A percentile compares a stretch with the other conserved stretches of the same genome.
phyloP scores from a whole-genome alignment of 1,284 basidiomycete genomes.

The Schizopora paradoxa region DNA sequence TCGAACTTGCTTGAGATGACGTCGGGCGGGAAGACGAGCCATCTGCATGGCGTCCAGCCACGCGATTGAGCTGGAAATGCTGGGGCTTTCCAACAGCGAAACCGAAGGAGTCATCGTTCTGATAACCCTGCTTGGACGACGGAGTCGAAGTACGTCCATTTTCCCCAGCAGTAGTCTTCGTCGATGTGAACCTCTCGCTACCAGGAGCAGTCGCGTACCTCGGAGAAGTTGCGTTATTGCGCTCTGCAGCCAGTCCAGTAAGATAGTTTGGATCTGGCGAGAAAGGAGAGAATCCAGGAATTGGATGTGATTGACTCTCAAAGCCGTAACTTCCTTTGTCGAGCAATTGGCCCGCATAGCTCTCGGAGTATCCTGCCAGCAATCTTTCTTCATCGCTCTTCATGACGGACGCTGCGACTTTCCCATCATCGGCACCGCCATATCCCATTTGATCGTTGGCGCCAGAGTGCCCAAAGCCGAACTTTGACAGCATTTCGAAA shows the following conservation, averaged over 20 bases:
- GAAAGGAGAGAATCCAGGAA: conserved; percentile 35
- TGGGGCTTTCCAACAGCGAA: conserved; percentile 5
- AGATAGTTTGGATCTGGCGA: conserved; percentile 36
- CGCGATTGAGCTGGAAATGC: conserved; percentile 32
- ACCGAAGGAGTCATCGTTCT: conserved; percentile 10
- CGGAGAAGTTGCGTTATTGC: conserved; percentile 17
- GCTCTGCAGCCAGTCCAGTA: conserved; percentile 23
- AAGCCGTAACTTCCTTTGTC: no score
- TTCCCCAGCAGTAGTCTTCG: background rate
- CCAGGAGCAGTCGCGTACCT: conserved; percentile 19
- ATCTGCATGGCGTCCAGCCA: conserved; percentile 33
- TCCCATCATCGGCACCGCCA: background rate
- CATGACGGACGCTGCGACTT: conserved; percentile 21
- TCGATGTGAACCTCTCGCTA: conserved; percentile 4
- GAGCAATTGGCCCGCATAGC: background rate
- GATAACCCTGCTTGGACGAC: background rate
- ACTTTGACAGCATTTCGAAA: conserved; percentile 57
- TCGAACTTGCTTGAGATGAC: conserved; percentile 18
- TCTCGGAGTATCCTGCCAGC: background rate
- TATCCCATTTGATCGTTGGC: conserved; percentile 20
- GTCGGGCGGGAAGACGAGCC: conserved; percentile 20
- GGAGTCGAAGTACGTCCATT: conserved; percentile 10
- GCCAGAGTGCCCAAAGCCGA: conserved; percentile 43
- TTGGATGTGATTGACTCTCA: no score
- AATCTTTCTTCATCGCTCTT: conserved; percentile 18